Base-by-base conservation (phyloP, 75 land plant genomes). In the Selaginella moellendorffii region DNA sequence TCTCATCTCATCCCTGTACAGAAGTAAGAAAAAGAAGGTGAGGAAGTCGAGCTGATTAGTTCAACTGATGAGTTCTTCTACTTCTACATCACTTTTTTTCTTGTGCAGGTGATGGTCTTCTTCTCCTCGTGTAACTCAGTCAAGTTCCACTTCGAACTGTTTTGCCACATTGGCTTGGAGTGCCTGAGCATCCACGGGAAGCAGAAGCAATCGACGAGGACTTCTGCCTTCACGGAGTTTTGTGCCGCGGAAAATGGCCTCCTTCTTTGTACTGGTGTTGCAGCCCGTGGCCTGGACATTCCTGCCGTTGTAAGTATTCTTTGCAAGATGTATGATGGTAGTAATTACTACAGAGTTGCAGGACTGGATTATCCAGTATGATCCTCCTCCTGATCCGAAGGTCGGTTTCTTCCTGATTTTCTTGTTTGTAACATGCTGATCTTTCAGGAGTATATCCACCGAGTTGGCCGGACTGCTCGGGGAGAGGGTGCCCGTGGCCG, bases 351-450 rank as follows among this genome's bases (percentile, higher is more conserved):
- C 65, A 46, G 1, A 25, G 19, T 61, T 80, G 71, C 67, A 88
- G 93, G 96, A 91, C 54, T 91, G 97, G 97, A 88, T 91, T 65
- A 74, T 91, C 62, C 97, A 91, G 75, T 91, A 79, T 75, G 96
- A 88, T 54, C 97, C 96, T 61, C 95, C 96, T 26, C 86, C 88
- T 75, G 89, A 88, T 52, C 96, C 96, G 27, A 83, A 79, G 85
- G 97, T 90, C 22, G 53, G 29, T 27, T 53, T 1, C 53, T 24
- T 2, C 14, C 18, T 5, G 24, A 46, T 21, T 19, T 65, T 65
- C 17, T 51, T 65, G 21, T 64, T 14, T 28, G 18, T 27, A 54
- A 22, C 24, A 31, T 14, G 0, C 46, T 18, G 8, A 18, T 28
- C 9, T 65, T 76, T 26, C 76, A 88, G 90, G 97, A 90, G 53